Percentiles rank a stretch among this genome's conserved stretches.
Conservation (phyloP, 495 filamentous ascomycete genomes). For the Penicillium goetzii region DNA sequence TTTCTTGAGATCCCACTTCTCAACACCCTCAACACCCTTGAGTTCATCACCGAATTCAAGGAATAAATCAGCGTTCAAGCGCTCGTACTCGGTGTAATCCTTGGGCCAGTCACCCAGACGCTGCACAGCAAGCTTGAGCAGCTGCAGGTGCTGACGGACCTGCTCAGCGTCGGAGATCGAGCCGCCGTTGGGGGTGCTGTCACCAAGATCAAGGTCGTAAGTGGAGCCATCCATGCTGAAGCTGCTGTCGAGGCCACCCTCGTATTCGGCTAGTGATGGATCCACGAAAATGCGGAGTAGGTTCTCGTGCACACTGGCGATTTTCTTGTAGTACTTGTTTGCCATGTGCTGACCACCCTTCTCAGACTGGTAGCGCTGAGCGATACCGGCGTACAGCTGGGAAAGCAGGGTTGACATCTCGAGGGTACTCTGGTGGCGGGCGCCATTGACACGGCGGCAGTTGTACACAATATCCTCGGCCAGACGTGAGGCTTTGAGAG, state of each 20-base stretch:
- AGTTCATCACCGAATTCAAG: conserved; percentile 32
- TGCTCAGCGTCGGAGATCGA: conserved; percentile 34
- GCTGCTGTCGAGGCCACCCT: conserved; percentile 29
- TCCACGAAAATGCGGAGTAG: conserved; percentile 42
- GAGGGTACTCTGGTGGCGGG: conserved; percentile 38
- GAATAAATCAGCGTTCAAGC: conserved; percentile 27
- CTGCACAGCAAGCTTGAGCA: conserved; percentile 45
- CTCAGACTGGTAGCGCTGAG: conserved; percentile 37
- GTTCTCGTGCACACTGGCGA: conserved; percentile 44
- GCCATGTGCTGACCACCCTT: conserved; percentile 40
- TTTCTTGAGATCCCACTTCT: conserved; percentile 44
- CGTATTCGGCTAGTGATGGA: conserved; percentile 36
- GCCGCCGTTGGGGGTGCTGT: conserved; percentile 18
- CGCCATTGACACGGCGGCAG: conserved; percentile 44
- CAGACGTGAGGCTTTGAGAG: conserved; percentile 38
- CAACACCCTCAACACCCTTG: conserved; percentile 38
- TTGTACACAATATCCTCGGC: conserved; percentile 50
- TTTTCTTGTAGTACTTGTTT: conserved; percentile 47
- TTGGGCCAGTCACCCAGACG: conserved; percentile 48
- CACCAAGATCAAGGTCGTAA: conserved; percentile 29
- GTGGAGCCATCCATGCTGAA: conserved; percentile 30
- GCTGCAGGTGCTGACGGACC: conserved; percentile 41
- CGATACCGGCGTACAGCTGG: conserved; percentile 45
- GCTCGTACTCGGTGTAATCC: conserved; percentile 41
- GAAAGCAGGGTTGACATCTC: conserved; percentile 45